Evolutionary conservation across 306 rosid species (phyloP).

Genomic region (Quercus alba): DNA sequence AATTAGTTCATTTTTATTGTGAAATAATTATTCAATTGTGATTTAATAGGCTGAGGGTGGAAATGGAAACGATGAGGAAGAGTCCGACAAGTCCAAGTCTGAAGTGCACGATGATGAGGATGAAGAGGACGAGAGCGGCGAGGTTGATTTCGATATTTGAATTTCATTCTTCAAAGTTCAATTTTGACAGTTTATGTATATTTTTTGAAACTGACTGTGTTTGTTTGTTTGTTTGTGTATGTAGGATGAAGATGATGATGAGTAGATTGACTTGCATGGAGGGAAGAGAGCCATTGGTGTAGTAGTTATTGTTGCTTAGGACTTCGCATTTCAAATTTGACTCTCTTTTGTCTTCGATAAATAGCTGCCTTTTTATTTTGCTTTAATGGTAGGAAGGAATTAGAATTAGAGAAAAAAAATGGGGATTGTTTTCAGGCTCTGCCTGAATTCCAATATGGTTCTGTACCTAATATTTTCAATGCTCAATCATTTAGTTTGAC

Average conservation of each 20-base stretch:
- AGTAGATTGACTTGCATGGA: conserved; percentile 20
- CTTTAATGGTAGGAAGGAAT: not conserved
- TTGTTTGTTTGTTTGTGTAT: not conserved
- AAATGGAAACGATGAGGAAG: conserved; percentile 64
- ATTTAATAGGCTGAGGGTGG: conserved; percentile 57
- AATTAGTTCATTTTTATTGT: not conserved
- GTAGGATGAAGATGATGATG: conserved; percentile 75
- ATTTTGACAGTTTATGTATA: no score
- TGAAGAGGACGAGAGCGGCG: conserved; percentile 59
- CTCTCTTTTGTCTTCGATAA: conserved; percentile 11
- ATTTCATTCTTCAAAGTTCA: not conserved
- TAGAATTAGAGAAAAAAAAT: conserved; percentile 11
- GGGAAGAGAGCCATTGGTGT: conserved; percentile 8
- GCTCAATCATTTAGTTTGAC: conserved; percentile 22
- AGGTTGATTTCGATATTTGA: conserved; percentile 7
- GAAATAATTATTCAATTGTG: not conserved
- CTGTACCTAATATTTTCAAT: conserved; percentile 24
- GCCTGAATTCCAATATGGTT: conserved; percentile 10
- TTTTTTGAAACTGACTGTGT: not conserved
- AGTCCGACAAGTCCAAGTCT: conserved; percentile 85
- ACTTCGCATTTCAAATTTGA: conserved; percentile 20
- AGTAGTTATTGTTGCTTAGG: conserved; percentile 31
- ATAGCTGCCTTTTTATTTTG: conserved; percentile 12
- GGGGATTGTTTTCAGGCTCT: conserved; percentile 6
- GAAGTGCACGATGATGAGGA: conserved; percentile 85